Evolutionary conservation across 1,139 yeast genomes (phyloP).

Genomic region (Magnusiomyces suaveolens): DNA sequence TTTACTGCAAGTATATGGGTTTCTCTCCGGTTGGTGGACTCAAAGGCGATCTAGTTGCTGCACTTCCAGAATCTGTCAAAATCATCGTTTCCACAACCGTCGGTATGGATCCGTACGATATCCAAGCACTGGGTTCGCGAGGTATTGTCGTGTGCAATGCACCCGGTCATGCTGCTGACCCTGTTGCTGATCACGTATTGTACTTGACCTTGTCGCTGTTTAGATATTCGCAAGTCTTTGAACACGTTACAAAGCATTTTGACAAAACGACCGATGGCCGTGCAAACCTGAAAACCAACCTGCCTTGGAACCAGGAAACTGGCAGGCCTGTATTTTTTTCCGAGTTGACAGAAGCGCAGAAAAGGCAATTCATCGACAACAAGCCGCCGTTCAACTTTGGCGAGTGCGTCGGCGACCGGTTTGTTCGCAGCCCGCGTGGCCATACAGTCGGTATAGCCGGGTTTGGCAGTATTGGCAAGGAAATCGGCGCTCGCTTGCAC

Average conservation of each 20-base stretch:
- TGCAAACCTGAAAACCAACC: conserved; percentile 13
- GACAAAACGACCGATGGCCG: conserved; percentile 35
- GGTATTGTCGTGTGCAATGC: conserved; percentile 56
- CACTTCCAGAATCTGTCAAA: conserved; percentile 45
- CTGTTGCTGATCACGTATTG: conserved; percentile 72
- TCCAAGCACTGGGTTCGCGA: conserved; percentile 33
- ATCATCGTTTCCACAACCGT: conserved; percentile 60
- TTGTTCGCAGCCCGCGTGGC: conserved; percentile 36
- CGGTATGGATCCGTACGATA: conserved; percentile 58
- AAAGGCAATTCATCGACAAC: conserved; percentile 32
- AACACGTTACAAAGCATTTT: conserved; percentile 33
- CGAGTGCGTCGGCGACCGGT: conserved; percentile 42
- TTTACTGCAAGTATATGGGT: conserved; percentile 21
- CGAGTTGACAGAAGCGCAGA: conserved; percentile 29
- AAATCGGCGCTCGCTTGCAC: conserved; percentile 48
- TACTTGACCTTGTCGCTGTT: conserved; percentile 51
- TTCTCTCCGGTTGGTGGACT: conserved; percentile 22
- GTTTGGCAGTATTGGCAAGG: conserved; percentile 67
- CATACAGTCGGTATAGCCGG: conserved; percentile 64
- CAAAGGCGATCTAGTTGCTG: conserved; percentile 37
- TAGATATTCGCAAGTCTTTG: conserved; percentile 49
- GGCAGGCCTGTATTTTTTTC: conserved; percentile 32
- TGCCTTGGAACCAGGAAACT: conserved; percentile 17
- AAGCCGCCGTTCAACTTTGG: conserved; percentile 26
- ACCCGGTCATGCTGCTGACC: conserved; percentile 43